Base-by-base conservation (phyloP, 116 monocot genomes). In the Papilionanthe hybrid region DNA sequence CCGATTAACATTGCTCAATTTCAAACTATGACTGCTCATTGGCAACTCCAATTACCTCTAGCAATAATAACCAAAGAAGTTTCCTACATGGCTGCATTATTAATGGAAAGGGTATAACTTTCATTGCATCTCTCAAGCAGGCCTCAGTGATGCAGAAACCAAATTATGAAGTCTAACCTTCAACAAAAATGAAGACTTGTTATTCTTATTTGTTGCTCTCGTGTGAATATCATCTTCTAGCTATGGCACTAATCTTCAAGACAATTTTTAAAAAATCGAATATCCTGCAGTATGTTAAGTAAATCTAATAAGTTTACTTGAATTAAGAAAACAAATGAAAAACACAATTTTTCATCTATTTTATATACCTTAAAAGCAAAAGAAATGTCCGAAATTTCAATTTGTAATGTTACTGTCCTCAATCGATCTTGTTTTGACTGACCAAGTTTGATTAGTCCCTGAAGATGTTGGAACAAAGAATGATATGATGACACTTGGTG, bases 311-410 rank as follows among this genome's bases (percentile, higher is more conserved):
- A 22, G 72, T 57, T 63, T 30, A 0, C 18, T 20, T 23, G 55
- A 42, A 77, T 28, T 55, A 43, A 72, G 0, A 13, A 32, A 42
- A 85, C 28, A 11, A 80, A 53, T 5, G 58, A 8, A 80, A 47
- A 20, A 20, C 13, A 37, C 22, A 0, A 18, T 1, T 12, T 47
- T 15, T 75, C 75, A 25, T 25, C 37, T 0, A 12, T 50, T 50
- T 75, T 37, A 7, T 17, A 63, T 42, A 94, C 99, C 95, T 99
- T 94, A 71, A 99, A 88, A 72, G 95, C 93, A 90, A 90, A 99
- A 28, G 42, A 79, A 25, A 99, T 79, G 47, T 95, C 99, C 48
- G 87, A 82, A 75, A 79, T 67, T 83, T 99, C 89, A 78, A 93
- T 82, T 49, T 85, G 79, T 79, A 90, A 81, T 20, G 87, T 85